Percentiles rank a stretch among this genome's conserved stretches.
phyloP scores from a whole-genome alignment of 805 yeast genomes.

The Ogataea angusta region DNA sequence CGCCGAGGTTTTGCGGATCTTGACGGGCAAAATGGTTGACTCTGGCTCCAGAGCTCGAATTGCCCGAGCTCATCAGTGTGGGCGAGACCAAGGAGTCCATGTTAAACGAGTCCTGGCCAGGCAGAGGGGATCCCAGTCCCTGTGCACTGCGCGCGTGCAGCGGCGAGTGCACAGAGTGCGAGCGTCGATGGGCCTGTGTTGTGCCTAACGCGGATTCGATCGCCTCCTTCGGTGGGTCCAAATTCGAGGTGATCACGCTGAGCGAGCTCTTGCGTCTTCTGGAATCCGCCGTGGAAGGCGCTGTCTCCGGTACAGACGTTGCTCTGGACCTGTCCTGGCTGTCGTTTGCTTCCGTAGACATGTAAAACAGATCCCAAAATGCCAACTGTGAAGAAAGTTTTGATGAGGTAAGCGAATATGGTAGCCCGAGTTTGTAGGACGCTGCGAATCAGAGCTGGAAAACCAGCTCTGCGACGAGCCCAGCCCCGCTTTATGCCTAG shows the following conservation, averaged over 20 bases:
- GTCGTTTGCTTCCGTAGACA: background rate
- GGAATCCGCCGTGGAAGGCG: background rate
- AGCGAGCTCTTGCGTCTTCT: constrained; percentile 8
- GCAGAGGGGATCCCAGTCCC: too few relatives aligned
- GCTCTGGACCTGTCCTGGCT: background rate
- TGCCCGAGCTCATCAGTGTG: background rate
- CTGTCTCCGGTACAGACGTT: background rate
- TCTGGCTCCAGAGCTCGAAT: background rate
- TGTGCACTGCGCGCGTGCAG: background rate
- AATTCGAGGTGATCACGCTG: constrained; percentile 4
- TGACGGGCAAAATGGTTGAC: background rate
- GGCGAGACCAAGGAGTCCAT: constrained; percentile 1
- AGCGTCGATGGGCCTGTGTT: constrained; percentile 13
- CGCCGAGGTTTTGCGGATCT: background rate
- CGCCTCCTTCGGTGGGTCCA: constrained; percentile 1
- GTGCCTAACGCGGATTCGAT: constrained; percentile 10
- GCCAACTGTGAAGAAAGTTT: constrained; percentile 3
- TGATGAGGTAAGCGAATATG: constrained; percentile 7
- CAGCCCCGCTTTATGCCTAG: too few relatives aligned
- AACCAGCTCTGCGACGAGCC: too few relatives aligned
- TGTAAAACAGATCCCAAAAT: constrained; percentile 3
- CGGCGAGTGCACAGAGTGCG: constrained; percentile 16
- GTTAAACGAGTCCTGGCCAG: too few relatives aligned
- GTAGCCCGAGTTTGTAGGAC: background rate
- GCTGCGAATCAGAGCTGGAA: background rate